Evolutionary conservation across 106 monocot genomes (phyloP).

Genomic region (Allium cepa): DNA sequence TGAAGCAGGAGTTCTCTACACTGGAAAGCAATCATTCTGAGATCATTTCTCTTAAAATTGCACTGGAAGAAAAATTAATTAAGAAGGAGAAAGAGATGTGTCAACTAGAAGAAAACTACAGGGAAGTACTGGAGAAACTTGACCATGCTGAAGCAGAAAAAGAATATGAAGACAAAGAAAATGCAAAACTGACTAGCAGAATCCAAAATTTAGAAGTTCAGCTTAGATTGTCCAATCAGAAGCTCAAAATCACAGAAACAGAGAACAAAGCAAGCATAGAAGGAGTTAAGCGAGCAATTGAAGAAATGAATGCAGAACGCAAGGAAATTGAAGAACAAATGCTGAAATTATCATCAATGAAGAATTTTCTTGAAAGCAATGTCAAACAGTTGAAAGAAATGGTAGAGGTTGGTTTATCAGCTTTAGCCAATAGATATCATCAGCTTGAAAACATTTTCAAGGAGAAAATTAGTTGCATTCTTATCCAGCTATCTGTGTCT

Average conservation of each 20-base stretch:
- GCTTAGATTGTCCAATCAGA: conserved; percentile 55
- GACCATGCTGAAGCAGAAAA: conserved; percentile 27
- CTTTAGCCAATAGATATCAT: conserved; percentile 12
- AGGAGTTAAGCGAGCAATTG: conserved; percentile 16
- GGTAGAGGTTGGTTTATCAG: conserved; percentile 17
- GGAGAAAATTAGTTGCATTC: conserved; percentile 12
- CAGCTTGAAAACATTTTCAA: conserved; percentile 20
- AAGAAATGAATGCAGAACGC: conserved; percentile 23
- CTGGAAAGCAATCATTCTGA: conserved; percentile 19
- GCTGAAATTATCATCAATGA: conserved; percentile 9
- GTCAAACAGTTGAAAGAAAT: conserved; percentile 22
- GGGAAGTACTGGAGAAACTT: conserved; percentile 31
- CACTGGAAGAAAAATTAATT: conserved; percentile 20
- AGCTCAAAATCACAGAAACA: conserved; percentile 66
- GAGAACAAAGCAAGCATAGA: conserved; percentile 54
- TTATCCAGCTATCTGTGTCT: conserved; percentile 20
- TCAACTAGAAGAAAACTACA: conserved; percentile 20
- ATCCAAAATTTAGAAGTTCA: conserved; percentile 53
- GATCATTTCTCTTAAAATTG: conserved; percentile 15
- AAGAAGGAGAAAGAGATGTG: conserved; percentile 21
- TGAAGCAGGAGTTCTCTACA: conserved; percentile 17
- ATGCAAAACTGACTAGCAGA: conserved; percentile 25
- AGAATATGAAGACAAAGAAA: conserved; percentile 7
- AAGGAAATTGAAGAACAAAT: conserved; percentile 31
- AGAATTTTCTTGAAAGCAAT: conserved; percentile 18